These are phyloP conservation scores for Omphalotus olearius DNA, from an alignment of 1,284 basidiomycete species.

Conservation along the genomic window DNA sequence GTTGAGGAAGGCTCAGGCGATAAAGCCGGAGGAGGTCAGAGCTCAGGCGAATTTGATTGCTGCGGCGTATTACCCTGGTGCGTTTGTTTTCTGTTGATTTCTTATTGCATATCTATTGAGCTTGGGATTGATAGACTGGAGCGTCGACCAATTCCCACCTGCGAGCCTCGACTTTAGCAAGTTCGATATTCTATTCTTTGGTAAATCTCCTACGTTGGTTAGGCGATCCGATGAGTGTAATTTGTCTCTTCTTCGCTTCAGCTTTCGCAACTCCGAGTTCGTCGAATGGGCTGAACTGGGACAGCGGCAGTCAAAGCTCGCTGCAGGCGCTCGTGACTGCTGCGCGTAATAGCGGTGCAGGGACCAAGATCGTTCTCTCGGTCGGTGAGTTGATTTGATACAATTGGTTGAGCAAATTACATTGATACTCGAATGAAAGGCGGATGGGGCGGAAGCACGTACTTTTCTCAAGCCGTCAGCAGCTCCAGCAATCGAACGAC, in stretches of 20 bases:
- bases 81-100: neutral
- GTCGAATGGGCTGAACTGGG: slow-evolving; percentile 52
- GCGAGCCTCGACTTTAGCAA: slow-evolving; percentile 64
- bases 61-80: slow-evolving; percentile 50
- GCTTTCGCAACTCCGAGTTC: slow-evolving; percentile 73
- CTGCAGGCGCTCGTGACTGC: slow-evolving; percentile 60
- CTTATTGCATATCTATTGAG: neutral
- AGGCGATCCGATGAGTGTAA: neutral
- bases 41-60: slow-evolving; percentile 24
- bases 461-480: slow-evolving; percentile 62
- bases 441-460: slow-evolving; percentile 52
- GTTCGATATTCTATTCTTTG: slow-evolving; percentile 71
- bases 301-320: slow-evolving; percentile 46
- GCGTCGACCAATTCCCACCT: slow-evolving; percentile 50
- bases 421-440: slow-evolving; percentile 23
- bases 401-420: slow-evolving; percentile 14
- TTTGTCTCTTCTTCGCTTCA: slow-evolving; percentile 17
- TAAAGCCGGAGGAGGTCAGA: neutral
- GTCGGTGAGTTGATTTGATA: slow-evolving; percentile 45
- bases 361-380: slow-evolving; percentile 65
- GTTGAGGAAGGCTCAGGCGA: slow-evolving; percentile 13
- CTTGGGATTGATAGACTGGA: slow-evolving; percentile 54
- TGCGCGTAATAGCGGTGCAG: slow-evolving; percentile 54
- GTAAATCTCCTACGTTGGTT: slow-evolving; percentile 21
- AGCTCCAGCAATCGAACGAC: slow-evolving; percentile 44